Conservation (phyloP, 2,329 filamentous ascomycete species). For the Xylariaceae sp. region DNA sequence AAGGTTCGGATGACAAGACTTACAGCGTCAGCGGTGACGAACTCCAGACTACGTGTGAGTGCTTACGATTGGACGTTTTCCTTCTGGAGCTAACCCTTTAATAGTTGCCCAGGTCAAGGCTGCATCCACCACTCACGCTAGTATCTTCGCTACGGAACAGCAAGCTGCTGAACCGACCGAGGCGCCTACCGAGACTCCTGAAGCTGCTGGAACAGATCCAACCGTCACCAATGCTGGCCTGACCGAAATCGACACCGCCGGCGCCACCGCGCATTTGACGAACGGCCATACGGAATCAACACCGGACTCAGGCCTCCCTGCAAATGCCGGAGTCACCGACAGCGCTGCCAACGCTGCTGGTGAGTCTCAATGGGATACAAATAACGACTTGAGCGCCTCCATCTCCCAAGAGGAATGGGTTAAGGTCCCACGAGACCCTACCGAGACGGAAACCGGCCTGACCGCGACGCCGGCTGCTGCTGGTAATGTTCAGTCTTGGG, state of each 20-base stretch:
- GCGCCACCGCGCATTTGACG: conserved; percentile 41
- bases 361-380: conserved; percentile 66
- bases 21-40: conserved; percentile 65
- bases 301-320: conserved; percentile 42
- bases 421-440: conserved; percentile 70
- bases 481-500: conserved; percentile 71
- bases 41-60: conserved; percentile 73
- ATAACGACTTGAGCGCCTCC: conserved; percentile 49
- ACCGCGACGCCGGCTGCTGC: conserved; percentile 61
- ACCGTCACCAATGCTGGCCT: conserved; percentile 68
- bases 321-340: conserved; percentile 56
- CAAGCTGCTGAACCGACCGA: conserved; percentile 39
- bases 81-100: conserved; percentile 25
- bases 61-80: background rate
- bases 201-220: conserved; percentile 59
- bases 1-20: conserved; percentile 69
- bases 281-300: conserved; percentile 49
- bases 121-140: conserved; percentile 54
- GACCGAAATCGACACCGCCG: conserved; percentile 64
- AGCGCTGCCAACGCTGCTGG: conserved; percentile 62
- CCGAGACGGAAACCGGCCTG: conserved; percentile 72
- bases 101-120: conserved; percentile 63
- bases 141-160: conserved; percentile 38
- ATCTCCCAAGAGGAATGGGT: conserved; percentile 70
- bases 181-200: conserved; percentile 38